Evolutionary conservation across 2,329 filamentous ascomycete species (phyloP).

Genomic region (Corynespora cassiicola): DNA sequence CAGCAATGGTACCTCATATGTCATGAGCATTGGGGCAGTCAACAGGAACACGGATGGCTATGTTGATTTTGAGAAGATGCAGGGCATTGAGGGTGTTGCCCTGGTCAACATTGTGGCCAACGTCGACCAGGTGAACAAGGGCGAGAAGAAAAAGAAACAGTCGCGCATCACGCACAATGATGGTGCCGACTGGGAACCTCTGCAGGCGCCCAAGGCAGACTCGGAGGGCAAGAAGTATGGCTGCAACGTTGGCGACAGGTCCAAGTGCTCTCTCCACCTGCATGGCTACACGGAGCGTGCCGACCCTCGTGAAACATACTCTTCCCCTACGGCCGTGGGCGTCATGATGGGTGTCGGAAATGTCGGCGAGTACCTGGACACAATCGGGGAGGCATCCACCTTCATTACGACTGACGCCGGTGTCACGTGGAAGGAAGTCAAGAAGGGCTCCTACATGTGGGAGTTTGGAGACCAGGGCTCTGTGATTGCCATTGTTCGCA

Average conservation of each 20-base stretch:
- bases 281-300: constrained; percentile 93
- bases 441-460: constrained; percentile 90
- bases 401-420: constrained; percentile 94
- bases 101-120: constrained; percentile 88
- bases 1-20: constrained; percentile 95
- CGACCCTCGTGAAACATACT: constrained; percentile 84
- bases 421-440: constrained; percentile 82
- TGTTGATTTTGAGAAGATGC: constrained; percentile 96
- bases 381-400: constrained; percentile 77
- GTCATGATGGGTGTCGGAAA: constrained; percentile 93
- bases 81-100: constrained; percentile 87
- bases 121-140: constrained; percentile 65
- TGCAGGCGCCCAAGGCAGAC: constrained; percentile 75
- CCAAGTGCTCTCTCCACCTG: constrained; percentile 84
- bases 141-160: constrained; percentile 78
- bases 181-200: constrained; percentile 81
- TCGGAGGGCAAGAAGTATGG: constrained; percentile 73
- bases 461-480: constrained; percentile 96
- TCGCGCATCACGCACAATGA: constrained; percentile 97
- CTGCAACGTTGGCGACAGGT: constrained; percentile 66
- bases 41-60: constrained; percentile 80
- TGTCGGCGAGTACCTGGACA: constrained; percentile 75
- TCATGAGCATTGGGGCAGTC: constrained; percentile 79
- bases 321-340: constrained; percentile 85
- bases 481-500: constrained; percentile 84